Evolutionary conservation across 139 green algal genomes (phyloP).

Genomic region (Chlorella vulgaris): DNA sequence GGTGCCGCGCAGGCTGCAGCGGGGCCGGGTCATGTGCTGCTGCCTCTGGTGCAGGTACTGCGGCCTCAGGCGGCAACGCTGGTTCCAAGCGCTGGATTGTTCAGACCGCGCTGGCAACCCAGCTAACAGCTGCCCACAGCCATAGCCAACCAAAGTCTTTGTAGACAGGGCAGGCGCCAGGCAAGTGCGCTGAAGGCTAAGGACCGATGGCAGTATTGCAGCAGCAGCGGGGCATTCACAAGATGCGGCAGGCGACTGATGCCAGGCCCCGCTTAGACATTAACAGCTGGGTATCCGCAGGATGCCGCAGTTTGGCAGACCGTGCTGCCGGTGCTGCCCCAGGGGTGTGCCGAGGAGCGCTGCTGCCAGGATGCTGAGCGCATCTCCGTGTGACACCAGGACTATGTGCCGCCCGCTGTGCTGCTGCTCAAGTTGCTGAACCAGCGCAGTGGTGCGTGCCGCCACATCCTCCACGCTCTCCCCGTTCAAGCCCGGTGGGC

Average conservation of each 20-base stretch:
- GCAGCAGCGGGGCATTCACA: too few species aligned
- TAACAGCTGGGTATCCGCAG: constrained; percentile 1
- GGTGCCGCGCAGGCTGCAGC: not conserved
- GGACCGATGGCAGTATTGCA: too few species aligned
- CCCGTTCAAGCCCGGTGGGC: constrained; percentile 40
- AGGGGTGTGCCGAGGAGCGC: constrained; percentile 38
- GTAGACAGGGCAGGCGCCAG: not conserved
- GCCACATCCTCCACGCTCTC: constrained; percentile 66
- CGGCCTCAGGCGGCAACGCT: not conserved
- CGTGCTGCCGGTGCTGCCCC: constrained; percentile 49
- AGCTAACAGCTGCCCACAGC: too few species aligned
- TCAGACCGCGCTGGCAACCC: too few species aligned
- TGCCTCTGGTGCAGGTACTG: not conserved
- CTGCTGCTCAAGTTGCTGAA: constrained; percentile 45
- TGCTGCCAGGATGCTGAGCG: constrained; percentile 61
- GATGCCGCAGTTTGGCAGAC: constrained; percentile 60
- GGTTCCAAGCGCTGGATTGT: not conserved
- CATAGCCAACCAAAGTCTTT: not conserved
- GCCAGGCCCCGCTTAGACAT: too few species aligned
- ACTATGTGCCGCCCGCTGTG: constrained; percentile 50
- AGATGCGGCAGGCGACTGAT: too few species aligned
- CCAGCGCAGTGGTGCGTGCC: constrained; percentile 33
- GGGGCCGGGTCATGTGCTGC: not conserved
- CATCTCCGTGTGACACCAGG: constrained; percentile 69
- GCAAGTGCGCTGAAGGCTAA: not conserved